phyloP scores from a whole-genome alignment of 768 basidiomycete genomes.

The Tulasnella sp. region DNA sequence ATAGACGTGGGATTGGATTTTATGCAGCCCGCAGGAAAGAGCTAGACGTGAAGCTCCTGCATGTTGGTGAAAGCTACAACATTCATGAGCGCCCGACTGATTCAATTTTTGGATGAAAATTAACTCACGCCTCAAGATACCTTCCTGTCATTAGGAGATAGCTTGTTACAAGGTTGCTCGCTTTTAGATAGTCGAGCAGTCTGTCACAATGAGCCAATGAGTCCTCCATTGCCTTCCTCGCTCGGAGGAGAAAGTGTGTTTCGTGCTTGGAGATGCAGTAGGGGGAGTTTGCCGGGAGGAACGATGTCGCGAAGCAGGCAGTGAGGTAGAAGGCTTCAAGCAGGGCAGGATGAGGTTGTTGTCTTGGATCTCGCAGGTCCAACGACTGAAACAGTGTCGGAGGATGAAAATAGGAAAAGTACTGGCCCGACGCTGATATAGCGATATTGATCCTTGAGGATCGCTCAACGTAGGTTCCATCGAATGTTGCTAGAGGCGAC shows the following conservation, averaged over 20 bases:
- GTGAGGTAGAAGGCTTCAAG: slow-evolving; percentile 28
- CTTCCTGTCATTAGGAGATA: slow-evolving; percentile 20
- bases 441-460: not conserved
- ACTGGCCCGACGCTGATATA: not conserved
- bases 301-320: slow-evolving; percentile 19
- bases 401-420: not conserved
- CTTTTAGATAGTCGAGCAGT: slow-evolving; percentile 9
- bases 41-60: slow-evolving; percentile 69
- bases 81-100: too few species aligned
- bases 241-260: slow-evolving; percentile 17
- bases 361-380: not conserved
- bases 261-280: slow-evolving; percentile 22
- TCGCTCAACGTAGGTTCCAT: too few species aligned
- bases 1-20: slow-evolving; percentile 4
- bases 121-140: slow-evolving; percentile 20
- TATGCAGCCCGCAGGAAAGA: slow-evolving; percentile 59
- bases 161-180: not conserved
- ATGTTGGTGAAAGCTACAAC: slow-evolving; percentile 33
- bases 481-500: not conserved
- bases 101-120: not conserved
- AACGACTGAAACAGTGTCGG: slow-evolving; percentile 4
- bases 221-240: slow-evolving; percentile 19
- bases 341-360: slow-evolving; percentile 20
- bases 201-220: slow-evolving; percentile 22
- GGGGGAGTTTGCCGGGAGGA: not conserved